Percentiles rank a stretch among this genome's conserved stretches.
Evolutionary conservation across 306 rosid genomes (phyloP).

Genomic region (Ziziphus jujuba): DNA sequence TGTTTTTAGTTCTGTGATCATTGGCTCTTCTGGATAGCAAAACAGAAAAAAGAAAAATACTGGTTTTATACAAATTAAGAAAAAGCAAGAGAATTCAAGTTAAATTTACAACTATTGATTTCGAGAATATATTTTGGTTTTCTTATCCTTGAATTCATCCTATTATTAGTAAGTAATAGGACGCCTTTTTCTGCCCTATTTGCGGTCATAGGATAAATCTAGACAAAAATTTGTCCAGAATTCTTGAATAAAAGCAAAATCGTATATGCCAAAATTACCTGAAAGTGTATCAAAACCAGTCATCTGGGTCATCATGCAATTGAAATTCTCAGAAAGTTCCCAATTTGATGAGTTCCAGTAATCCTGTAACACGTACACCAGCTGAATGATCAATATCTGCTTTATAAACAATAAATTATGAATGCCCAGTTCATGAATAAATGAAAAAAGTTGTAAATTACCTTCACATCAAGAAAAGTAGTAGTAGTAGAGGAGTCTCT

Average conservation of each 20-base stretch:
- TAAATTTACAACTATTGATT: neutral
- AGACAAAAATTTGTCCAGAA: no score
- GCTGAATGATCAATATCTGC: neutral
- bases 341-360: slow-evolving; percentile 60
- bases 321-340: slow-evolving; percentile 52
- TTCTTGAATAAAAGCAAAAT: no score
- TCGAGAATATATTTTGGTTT: no score
- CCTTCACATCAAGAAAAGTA: slow-evolving; percentile 35
- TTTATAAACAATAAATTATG: neutral
- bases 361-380: slow-evolving; percentile 23
- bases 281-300: slow-evolving; percentile 12
- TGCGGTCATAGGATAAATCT: no score
- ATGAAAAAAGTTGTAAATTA: neutral
- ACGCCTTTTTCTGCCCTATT: no score
- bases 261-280: slow-evolving; percentile 18
- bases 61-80: no score
- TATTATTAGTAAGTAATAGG: no score
- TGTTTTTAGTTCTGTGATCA: slow-evolving; percentile 34
- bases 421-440: neutral
- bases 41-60: no score
- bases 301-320: slow-evolving; percentile 49
- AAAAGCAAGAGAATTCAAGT: slow-evolving; percentile 62
- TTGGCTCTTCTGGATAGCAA: slow-evolving; percentile 32
- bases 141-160: no score
- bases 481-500: slow-evolving; percentile 26